Conservation (phyloP, 345 rosid genomes). For the Gynandropsis gynandra region DNA sequence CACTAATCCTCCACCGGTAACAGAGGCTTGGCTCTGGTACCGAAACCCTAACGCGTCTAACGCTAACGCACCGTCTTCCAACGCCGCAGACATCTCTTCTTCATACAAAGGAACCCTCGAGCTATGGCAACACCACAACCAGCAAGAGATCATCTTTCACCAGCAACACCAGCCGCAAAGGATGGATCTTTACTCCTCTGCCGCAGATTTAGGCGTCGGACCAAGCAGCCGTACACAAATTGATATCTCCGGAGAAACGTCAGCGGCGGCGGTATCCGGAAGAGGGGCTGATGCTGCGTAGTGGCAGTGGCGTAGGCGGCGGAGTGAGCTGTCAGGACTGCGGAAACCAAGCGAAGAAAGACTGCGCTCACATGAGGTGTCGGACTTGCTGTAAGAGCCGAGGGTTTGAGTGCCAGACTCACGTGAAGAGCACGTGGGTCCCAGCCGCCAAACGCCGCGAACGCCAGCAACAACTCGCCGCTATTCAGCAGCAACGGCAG, state of each 20-base stretch:
- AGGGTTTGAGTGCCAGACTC: constrained; percentile 67
- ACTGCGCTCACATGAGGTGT: constrained; percentile 67
- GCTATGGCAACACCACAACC: constrained; percentile 40
- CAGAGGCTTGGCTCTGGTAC: constrained; percentile 51
- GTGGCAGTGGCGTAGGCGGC: constrained; percentile 17
- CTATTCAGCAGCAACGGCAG: constrained; percentile 41
- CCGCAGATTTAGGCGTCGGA: constrained; percentile 43
- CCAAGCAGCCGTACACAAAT: constrained; percentile 21
- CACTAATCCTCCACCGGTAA: constrained; percentile 26
- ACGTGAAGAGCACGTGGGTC: constrained; percentile 89
- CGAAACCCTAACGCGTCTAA: constrained; percentile 18
- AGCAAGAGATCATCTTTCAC: constrained; percentile 21
- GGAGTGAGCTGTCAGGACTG: constrained; percentile 75
- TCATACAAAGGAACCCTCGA: constrained; percentile 50
- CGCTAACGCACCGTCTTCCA: not conserved
- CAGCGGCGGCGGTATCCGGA: constrained; percentile 20
- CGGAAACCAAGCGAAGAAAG: constrained; percentile 90
- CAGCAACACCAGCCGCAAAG: constrained; percentile 35
- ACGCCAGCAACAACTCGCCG: constrained; percentile 37
- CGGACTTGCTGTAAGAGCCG: constrained; percentile 88
- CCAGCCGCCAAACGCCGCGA: constrained; percentile 82
- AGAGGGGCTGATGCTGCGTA: constrained; percentile 36
- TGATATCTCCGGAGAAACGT: constrained; percentile 41
- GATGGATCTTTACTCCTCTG: constrained; percentile 36
- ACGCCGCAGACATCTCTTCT: not conserved